Evolutionary conservation across 352 stramenopile species (phyloP), one percentile per base, ranked within the genome.

Genomic region (Pythium vanterpoolii): DNA sequence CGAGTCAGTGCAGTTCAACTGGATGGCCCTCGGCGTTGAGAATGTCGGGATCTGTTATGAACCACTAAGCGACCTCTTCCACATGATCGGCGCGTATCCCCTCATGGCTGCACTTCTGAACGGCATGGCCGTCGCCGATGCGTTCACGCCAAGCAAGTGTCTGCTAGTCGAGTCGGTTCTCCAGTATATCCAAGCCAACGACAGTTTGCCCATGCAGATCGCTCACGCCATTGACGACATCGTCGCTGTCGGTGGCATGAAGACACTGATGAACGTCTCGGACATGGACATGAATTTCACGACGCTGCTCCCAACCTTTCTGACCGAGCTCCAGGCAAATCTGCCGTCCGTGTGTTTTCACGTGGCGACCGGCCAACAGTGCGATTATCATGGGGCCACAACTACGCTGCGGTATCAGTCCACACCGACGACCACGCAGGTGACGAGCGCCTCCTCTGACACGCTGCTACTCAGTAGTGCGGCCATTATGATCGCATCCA

Each of bases 121-220:
- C 34, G 47, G 34, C 34, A 51, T 79, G 10, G 38, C 61, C 13
- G 56, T 86, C 24, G 59, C 47, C 1, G 66, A 85, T 31, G 49
- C 78, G 10, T 86, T 88, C 38, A 52, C 73, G 0, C 36, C 40
- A 0, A 71, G 55, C 60, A 79, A 77, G 44, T 86, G 70, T 24
- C 46, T 86, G 31, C 48, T 46, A 7, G 63, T 57, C 11, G 38
- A 61, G 10, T 33, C 57, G 11, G n/a, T 80, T 9, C 10, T 78
- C 19, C 36, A 60, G 14, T 86, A 69, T 49, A 39, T 65, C 21
- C 58, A 52, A 0, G 56, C 61, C 11, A 38, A 40, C 0, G 34
- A 56, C 14, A 69, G 66, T 36, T 18, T 77, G 21, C 51, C 64
- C 5, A 69, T 82, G 71, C 73, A 62, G 9, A 50, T 26, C 4